These are phyloP conservation scores for Toxicodendron radicans DNA, from an alignment of 345 rosid genomes.

Conservation along the genomic window DNA sequence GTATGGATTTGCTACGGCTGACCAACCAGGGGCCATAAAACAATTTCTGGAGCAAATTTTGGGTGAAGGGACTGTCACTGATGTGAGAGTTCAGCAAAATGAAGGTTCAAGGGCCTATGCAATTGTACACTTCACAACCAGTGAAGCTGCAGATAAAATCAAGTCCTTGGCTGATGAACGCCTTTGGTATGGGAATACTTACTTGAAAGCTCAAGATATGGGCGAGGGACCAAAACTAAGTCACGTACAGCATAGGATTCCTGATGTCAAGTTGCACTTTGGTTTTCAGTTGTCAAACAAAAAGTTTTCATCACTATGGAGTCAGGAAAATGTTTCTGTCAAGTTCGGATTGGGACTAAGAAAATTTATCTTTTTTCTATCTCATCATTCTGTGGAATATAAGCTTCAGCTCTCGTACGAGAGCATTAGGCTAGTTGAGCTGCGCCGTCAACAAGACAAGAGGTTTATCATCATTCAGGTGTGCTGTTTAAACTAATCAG, in stretches of 20 bases:
- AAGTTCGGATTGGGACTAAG: conserved; percentile 23
- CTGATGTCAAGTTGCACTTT: conserved; percentile 21
- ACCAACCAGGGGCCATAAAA: conserved; percentile 11
- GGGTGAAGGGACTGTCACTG: conserved; percentile 19
- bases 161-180: not conserved
- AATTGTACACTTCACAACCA: conserved; percentile 28
- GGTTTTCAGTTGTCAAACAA: conserved; percentile 29
- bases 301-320: conserved; percentile 37
- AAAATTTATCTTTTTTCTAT: conserved; percentile 27
- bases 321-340: conserved; percentile 14
- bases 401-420: conserved; percentile 39
- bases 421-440: conserved; percentile 36
- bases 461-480: conserved; percentile 41
- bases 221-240: conserved; percentile 9
- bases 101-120: conserved; percentile 25
- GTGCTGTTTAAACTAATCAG: not conserved
- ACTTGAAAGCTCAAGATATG: conserved; percentile 11
- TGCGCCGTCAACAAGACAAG: conserved; percentile 8
- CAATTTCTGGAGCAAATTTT: conserved; percentile 23
- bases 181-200: conserved; percentile 31
- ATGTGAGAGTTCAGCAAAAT: conserved; percentile 4
- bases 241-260: conserved; percentile 3
- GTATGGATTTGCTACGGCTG: conserved; percentile 21
- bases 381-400: conserved; percentile 11
- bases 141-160: not conserved